These are phyloP conservation scores for Silene vulgaris DNA, from an alignment of 179 eudicot species.

Conservation along the genomic window DNA sequence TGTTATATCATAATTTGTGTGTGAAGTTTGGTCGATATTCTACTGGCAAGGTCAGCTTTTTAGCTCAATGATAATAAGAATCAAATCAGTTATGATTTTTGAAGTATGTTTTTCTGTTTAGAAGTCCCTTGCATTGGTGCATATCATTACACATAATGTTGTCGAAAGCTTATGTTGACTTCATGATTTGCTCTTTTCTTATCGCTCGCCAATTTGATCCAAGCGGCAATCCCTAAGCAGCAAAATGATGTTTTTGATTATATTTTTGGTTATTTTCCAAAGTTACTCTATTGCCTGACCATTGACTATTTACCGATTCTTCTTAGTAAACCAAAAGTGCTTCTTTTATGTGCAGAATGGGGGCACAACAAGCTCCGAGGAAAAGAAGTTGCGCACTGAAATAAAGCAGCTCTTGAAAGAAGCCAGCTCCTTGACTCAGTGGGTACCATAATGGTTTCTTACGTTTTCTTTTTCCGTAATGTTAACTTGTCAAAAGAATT, in stretches of 20 bases:
- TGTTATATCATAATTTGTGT: neutral
- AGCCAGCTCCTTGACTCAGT: constrained; percentile 74
- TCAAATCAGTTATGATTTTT: neutral
- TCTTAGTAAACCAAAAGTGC: neutral
- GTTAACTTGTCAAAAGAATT: neutral
- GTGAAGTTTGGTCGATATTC: neutral
- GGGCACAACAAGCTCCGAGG: constrained; percentile 41
- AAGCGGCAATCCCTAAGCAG: neutral
- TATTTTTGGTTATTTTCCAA: too few species aligned
- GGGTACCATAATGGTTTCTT: constrained; percentile 25
- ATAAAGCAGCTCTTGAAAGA: constrained; percentile 78
- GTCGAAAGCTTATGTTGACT: neutral
- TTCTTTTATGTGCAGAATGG: constrained; percentile 22
- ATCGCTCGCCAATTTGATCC: neutral
- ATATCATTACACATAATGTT: neutral
- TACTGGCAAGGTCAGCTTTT: neutral
- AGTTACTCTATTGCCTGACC: neutral
- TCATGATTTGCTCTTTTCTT: neutral
- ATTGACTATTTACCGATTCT: neutral
- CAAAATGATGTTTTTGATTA: too few species aligned
- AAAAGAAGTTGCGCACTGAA: constrained; percentile 52
- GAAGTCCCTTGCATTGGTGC: neutral
- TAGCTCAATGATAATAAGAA: too few species aligned
- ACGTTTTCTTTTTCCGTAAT: neutral
- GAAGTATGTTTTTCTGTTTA: neutral